Evolutionary conservation across 371 early-diverging fungal genomes (phyloP), one percentile per base, ranked within the genome.

Genomic region (Syncephalastrum monosporum): DNA sequence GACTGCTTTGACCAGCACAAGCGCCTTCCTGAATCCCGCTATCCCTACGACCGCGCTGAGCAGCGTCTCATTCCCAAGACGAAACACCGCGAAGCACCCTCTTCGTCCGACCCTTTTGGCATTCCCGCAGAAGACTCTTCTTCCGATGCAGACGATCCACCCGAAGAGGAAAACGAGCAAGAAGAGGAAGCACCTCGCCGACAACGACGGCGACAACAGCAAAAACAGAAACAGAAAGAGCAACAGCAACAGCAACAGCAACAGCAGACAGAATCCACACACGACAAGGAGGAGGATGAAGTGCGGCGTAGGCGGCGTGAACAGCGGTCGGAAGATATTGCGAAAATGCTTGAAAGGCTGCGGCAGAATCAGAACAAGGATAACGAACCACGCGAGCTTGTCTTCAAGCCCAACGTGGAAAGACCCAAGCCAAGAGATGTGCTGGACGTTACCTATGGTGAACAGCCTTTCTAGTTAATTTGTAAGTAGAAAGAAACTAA

Each of bases 1-100:
- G 50, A 50, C 4, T 62, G 62, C 33, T 62, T 51, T 48, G 57
- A 62, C 16, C 41, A 24, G 41, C 47, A 47, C 27, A 42, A 52
- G 45, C 33, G 53, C 8, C 45, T 56, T 13, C 45, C 46, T 25
- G 62, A 62, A 42, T 10, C 38, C n/a, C 53, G 47, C 57, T 62
- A 50, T 23, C 62, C 62, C n/a, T 62, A 38, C 45, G 57, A 62
- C 50, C 16, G 4, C 16, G 50, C 23, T 29, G 15, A 25, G 6
- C 50, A 46, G 47, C 16, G 23, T 46, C 47, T 33, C 10, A 5
- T 33, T 8, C 38, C 38, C 12, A 33, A 33, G 10, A 33, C 8
- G 0, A 10, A 3, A 33, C 38, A 10, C 2, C 38, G 38, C 12
- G 38, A 33, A 10, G 38, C 38, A 33, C 38, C 38, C 10, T 0